Evolutionary conservation across 371 early-diverging fungal species (phyloP).

Genomic region (Rhizomucor pusillus): DNA sequence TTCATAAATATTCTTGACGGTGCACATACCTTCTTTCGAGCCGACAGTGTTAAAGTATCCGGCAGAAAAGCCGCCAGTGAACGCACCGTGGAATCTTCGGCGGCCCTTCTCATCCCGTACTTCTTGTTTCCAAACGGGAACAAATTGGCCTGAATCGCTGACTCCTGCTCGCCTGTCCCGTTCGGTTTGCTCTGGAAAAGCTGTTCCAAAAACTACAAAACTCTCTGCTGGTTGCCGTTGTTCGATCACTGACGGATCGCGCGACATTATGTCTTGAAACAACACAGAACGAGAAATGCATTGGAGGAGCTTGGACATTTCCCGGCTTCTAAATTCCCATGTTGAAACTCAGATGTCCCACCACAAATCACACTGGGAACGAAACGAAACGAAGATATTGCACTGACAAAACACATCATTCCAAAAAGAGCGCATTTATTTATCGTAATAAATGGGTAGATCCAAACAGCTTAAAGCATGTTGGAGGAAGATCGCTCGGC

Average conservation of each 20-base stretch:
- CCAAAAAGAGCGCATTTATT: no score
- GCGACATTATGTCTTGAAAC: conserved; percentile 2
- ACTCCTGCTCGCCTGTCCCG: conserved; percentile 36
- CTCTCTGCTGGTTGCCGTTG: conserved; percentile 12
- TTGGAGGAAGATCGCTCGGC: not conserved
- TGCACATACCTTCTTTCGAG: conserved; percentile 82
- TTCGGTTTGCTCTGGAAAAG: conserved; percentile 50
- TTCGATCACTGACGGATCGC: not conserved
- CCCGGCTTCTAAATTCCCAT: no score
- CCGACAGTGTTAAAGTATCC: conserved; percentile 96
- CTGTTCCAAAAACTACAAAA: conserved; percentile 47
- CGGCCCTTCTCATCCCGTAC: conserved; percentile 81
- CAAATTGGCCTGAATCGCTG: conserved; percentile 46
- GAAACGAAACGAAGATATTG: no score
- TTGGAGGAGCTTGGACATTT: no score
- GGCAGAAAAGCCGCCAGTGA: conserved; percentile 92
- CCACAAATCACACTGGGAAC: no score
- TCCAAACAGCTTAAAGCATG: no score
- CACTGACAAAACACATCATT: no score
- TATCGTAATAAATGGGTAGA: no score
- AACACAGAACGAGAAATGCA: no score
- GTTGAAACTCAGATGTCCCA: no score
- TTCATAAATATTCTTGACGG: not conserved
- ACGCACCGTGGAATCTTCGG: conserved; percentile 90
- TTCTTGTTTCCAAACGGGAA: conserved; percentile 58